These are phyloP conservation scores for Canavalia gladiata DNA, from an alignment of 306 rosid genomes.

Conservation along the genomic window DNA sequence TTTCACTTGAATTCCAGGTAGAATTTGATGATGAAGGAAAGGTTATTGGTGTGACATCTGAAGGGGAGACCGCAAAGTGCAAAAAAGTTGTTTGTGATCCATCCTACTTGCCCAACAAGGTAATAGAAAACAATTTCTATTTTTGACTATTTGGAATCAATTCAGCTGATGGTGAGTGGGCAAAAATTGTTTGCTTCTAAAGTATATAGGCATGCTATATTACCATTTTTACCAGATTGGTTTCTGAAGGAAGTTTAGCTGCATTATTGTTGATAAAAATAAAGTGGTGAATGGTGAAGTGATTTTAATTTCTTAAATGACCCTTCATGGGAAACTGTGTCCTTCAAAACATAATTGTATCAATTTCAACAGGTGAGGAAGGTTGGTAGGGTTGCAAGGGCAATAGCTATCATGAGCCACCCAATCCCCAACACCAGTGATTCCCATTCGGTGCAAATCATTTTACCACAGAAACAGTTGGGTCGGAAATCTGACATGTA, in stretches of 20 bases:
- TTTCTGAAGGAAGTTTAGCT: conserved; percentile 21
- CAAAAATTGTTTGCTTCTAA: conserved; percentile 11
- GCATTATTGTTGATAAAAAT: conserved; percentile 28
- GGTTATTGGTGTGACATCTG: conserved; percentile 94
- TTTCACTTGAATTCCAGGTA: conserved; percentile 69
- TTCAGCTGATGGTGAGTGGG: conserved; percentile 36
- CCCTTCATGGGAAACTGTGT: conserved; percentile 26
- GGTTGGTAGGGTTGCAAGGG: conserved; percentile 97
- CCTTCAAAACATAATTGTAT: conserved; percentile 40
- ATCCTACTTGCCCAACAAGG: conserved; percentile 92
- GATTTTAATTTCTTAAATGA: conserved; percentile 38
- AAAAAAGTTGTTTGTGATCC: conserved; percentile 97
- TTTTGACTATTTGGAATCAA: conserved; percentile 33
- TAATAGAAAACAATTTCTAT: conserved; percentile 40
- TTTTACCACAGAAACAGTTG: conserved; percentile 96
- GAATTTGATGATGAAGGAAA: conserved; percentile 89
- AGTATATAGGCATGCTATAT: not conserved
- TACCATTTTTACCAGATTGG: not conserved
- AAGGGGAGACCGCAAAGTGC: conserved; percentile 97
- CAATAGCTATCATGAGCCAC: conserved; percentile 96
- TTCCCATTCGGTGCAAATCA: conserved; percentile 90
- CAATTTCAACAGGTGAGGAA: conserved; percentile 82
- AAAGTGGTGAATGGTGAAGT: conserved; percentile 31
- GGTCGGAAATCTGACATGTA: conserved; percentile 99
- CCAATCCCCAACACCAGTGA: conserved; percentile 91